phyloP scores from a whole-genome alignment of 768 basidiomycete genomes.

The Roridomyces roridus region DNA sequence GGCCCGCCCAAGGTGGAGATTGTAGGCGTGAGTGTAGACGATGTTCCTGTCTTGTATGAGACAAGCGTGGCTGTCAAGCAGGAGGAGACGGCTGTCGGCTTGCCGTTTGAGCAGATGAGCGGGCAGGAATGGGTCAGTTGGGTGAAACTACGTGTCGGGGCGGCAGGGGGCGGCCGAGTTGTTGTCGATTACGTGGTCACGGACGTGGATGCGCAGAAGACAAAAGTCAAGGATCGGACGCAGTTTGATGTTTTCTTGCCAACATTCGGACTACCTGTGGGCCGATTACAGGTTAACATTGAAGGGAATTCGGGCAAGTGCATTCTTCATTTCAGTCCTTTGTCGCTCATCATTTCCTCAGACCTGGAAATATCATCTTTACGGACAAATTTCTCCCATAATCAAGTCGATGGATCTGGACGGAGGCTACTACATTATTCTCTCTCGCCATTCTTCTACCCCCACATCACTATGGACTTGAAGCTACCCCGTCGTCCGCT shows the following conservation, averaged over 20 bases:
- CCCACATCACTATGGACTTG: constrained; percentile 51
- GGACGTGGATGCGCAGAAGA: constrained; percentile 39
- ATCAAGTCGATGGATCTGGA: constrained; percentile 46
- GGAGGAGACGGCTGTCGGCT: constrained; percentile 38
- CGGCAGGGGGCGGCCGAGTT: constrained; percentile 53
- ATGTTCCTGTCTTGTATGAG: constrained; percentile 68
- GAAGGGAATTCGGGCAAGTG: constrained; percentile 58
- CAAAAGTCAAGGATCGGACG: constrained; percentile 35
- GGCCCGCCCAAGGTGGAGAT: constrained; percentile 56
- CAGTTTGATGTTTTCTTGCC: constrained; percentile 64
- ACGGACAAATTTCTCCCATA: constrained; percentile 63
- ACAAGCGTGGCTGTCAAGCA: constrained; percentile 48
- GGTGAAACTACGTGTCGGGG: constrained; percentile 65
- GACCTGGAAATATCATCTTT: constrained; percentile 50
- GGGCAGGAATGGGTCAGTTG: constrained; percentile 68
- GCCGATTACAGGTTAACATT: constrained; percentile 67
- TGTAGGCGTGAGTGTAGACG: constrained; percentile 66
- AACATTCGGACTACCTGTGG: constrained; percentile 74
- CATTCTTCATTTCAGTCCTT: constrained; percentile 8
- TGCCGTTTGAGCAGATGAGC: constrained; percentile 59
- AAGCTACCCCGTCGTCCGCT: constrained; percentile 19
- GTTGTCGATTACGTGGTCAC: constrained; percentile 75
- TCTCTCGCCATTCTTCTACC: constrained; percentile 63
- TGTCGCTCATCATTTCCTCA: constrained; percentile 26
- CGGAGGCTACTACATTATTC: constrained; percentile 62